Base-by-base conservation (phyloP, 1,139 yeast genomes). In the Suhomyces guaymorum region DNA sequence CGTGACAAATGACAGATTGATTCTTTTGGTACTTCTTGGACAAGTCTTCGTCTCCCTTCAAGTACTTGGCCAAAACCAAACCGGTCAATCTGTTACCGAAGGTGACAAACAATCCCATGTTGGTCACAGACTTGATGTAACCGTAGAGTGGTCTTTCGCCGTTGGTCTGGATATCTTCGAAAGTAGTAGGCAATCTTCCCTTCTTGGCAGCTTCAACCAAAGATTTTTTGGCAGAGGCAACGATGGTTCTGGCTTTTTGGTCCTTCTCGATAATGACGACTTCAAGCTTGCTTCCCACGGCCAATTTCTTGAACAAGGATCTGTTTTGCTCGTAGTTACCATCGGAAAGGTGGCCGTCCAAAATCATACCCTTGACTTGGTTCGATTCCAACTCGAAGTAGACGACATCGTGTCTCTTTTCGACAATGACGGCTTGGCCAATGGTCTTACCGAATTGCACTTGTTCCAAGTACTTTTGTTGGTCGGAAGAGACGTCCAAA, bases 21-120 rank as follows among this genome's bases (percentile, higher is more conserved):
- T 70, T 66, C 47, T 76, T 78, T 51, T 69, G 66, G 51, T 81
- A 88, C 27, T 71, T 64, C 32, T 74, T 69, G 14, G 73, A 66
- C 37, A 86, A 70, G 47, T 82, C n/a, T n/a, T n/a, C 82, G 18
- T 75, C 78, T 28, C 70, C 71, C 25, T 70, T 70, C 12, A 90
- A 82, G 51, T 82, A 82, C 54, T 82, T 81, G 39, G 92, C 88
- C 46, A 86, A 74, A 3, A 88, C 85, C 48, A 92, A 72, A 30
- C 97, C 97, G 20, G 89, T 85, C 47, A 90, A 74, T 36, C 75
- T 78, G 46, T 85, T 85, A 41, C 82, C 89, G 60, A 92, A 92
- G 0, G 84, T 77, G 38, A 92, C 84, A 57, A 92, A 90, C 18
- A 88, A 70, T 46, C 97, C 97, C 55, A 74, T 72, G 35, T 71